Evolutionary conservation across 495 filamentous ascomycete genomes (phyloP), one percentile per base, ranked within the genome.

Genomic region (Tuber microsphaerosporum): DNA sequence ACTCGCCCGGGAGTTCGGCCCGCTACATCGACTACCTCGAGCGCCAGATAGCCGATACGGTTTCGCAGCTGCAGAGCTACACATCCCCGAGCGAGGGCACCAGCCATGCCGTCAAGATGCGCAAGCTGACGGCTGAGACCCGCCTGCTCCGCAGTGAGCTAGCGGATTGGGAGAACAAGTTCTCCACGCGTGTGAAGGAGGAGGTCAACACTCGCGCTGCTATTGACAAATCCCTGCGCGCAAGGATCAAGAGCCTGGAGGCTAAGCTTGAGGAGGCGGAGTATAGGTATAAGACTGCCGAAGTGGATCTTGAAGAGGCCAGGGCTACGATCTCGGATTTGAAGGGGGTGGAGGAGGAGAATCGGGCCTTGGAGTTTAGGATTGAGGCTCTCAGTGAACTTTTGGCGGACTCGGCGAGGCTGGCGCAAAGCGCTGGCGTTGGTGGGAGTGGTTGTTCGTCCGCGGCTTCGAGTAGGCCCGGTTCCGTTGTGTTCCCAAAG

Each of bases 11-110:
- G 51, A 72, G 71, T 26, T 46, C 26, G 43, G 74, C 83, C 7
- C 81, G 83, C 68, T 88, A 88, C 78, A 87, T 88, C 65, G 87
- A 88, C 65, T 86, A 86, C 75, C 83, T 88, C 10, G 86, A 88
- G 74, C 77, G 79, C 26, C 86, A 88, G 75, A 78, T 86, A 17
- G 83, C 83, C 2, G 85, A 86, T 19, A 71, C 84, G 16, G 80
- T 85, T 42, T 82, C 78, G 0, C 86, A 84, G 77, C 73, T 86
- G 19, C 84, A 86, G 45, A 82, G 80, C 5, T 78, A 83, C 41
- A 84, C 80, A 43, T 82, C 83, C n/a, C 84, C 86, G 4, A 76
- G 79, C 1, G 80, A 81, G 2, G 84, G 75, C 43, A 83, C 83
- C 69, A 79, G 72, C 12, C 86, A 85, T 9, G 80, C 84, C 14